These are phyloP conservation scores for Cutaneotrichosporon sp. DNA, from an alignment of 1,284 basidiomycete genomes.

Conservation along the genomic window DNA sequence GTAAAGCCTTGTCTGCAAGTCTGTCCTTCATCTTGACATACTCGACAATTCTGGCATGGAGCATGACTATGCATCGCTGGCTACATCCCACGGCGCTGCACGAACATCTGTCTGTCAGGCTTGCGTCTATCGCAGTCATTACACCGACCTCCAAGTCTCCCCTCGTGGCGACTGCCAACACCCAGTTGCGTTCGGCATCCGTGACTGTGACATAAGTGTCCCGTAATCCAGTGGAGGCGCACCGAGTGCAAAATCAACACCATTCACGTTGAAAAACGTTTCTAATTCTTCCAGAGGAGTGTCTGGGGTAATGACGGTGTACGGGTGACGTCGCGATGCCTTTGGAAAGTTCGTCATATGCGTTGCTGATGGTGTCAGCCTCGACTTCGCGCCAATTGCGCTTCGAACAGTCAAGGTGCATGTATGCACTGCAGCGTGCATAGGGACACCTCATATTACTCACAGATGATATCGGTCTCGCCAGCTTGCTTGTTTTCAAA, in stretches of 20 bases:
- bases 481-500: conserved; percentile 68
- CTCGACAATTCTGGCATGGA: no score
- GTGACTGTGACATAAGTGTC: conserved; percentile 56
- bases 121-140: neutral
- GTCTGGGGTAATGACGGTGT: conserved; percentile 72
- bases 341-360: conserved; percentile 75
- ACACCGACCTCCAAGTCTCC: conserved; percentile 64
- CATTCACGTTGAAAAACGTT: conserved; percentile 61
- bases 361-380: conserved; percentile 46
- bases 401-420: no score
- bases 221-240: conserved; percentile 24
- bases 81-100: conserved; percentile 25
- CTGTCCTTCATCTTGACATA: no score
- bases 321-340: conserved; percentile 53
- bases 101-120: conserved; percentile 28
- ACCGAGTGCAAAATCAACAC: conserved; percentile 67
- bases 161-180: conserved; percentile 72
- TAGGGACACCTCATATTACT: conserved; percentile 29
- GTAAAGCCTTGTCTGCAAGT: no score
- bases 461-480: conserved; percentile 53
- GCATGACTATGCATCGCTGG: no score
- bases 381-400: no score
- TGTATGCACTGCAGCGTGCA: no score
- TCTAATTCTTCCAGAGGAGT: conserved; percentile 72
- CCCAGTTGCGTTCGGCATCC: conserved; percentile 73